A percentile compares a stretch with the other conserved stretches of the same genome.
phyloP scores from a whole-genome alignment of 1,284 basidiomycete genomes.

The Moniliella sp. region DNA sequence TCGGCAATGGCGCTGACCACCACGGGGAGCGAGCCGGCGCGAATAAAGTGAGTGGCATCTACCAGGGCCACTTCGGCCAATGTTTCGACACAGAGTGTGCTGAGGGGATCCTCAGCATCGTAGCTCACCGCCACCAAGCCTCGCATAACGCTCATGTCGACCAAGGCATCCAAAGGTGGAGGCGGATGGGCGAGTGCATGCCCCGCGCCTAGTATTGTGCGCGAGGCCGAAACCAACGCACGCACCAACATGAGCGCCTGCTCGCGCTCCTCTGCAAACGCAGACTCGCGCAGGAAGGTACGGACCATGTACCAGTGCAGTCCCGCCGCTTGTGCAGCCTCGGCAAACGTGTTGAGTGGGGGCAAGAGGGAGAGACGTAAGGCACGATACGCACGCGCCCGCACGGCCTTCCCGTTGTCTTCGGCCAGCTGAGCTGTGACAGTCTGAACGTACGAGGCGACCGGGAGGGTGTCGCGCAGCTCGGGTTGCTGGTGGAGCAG shows the following conservation, averaged over 20 bases:
- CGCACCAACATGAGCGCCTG: conserved; percentile 81
- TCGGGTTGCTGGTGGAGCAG: too few species aligned
- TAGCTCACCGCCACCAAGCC: conserved; percentile 79
- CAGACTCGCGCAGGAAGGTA: conserved; percentile 61
- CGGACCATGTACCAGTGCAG: conserved; percentile 77
- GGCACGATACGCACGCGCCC: conserved; percentile 67
- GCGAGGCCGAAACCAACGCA: conserved; percentile 53
- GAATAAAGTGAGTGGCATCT: background rate
- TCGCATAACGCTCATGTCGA: conserved; percentile 38
- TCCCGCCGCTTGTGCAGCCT: conserved; percentile 45
- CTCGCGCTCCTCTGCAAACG: conserved; percentile 65
- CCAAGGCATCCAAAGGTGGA: conserved; percentile 7
- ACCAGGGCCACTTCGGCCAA: conserved; percentile 52
- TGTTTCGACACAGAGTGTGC: conserved; percentile 63
- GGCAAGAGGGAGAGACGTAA: conserved; percentile 57
- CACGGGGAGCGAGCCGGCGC: background rate
- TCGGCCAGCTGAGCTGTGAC: conserved; percentile 66
- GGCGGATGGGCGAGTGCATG: conserved; percentile 11
- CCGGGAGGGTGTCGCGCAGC: too few species aligned
- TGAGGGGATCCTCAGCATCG: conserved; percentile 72
- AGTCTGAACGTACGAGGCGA: too few species aligned
- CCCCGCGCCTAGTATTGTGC: conserved; percentile 6
- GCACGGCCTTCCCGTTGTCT: conserved; percentile 48
- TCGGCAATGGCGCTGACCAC: conserved; percentile 4
- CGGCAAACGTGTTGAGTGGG: conserved; percentile 34